phyloP scores from a whole-genome alignment of 2,329 filamentous ascomycete genomes.

The Capronia coronata region DNA sequence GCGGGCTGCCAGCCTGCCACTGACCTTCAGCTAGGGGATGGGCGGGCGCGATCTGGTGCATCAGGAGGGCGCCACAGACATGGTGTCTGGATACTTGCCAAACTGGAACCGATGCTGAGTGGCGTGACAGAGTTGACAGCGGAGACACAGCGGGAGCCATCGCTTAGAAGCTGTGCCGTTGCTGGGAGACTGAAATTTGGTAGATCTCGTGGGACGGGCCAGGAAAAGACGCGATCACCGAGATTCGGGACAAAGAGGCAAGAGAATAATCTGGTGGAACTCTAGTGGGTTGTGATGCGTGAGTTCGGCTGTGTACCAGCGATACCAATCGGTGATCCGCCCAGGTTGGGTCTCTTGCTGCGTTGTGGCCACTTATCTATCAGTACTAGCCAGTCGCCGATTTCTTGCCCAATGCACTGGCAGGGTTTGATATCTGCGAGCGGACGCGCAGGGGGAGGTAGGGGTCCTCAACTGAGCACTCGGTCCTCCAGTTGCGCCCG shows the following conservation, averaged over 20 bases:
- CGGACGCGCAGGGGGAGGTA: not conserved
- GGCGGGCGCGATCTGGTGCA: constrained; percentile 10
- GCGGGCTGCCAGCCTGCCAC: too few relatives aligned
- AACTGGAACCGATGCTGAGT: not conserved
- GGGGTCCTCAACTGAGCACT: not conserved
- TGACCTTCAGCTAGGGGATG: constrained; percentile 6
- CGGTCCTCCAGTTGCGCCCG: not conserved
- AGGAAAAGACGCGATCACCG: constrained; percentile 14
- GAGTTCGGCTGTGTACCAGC: constrained; percentile 5
- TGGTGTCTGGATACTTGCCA: constrained; percentile 3
- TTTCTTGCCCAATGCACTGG: constrained; percentile 4
- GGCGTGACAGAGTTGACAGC: constrained; percentile 4
- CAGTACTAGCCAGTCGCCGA: constrained; percentile 12
- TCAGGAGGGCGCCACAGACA: constrained; percentile 8
- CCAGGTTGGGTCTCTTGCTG: constrained; percentile 3
- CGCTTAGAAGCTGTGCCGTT: not conserved
- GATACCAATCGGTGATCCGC: constrained; percentile 8
- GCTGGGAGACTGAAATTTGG: not conserved
- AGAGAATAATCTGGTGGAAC: constrained; percentile 1
- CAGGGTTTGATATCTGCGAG: constrained; percentile 3
- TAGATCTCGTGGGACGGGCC: not conserved
- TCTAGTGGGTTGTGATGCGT: constrained; percentile 10
- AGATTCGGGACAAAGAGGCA: constrained; percentile 15
- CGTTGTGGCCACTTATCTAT: not conserved
- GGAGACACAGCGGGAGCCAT: not conserved